These are phyloP conservation scores for Psophocarpus tetragonolobus DNA, from an alignment of 306 rosid species.

Conservation along the genomic window DNA sequence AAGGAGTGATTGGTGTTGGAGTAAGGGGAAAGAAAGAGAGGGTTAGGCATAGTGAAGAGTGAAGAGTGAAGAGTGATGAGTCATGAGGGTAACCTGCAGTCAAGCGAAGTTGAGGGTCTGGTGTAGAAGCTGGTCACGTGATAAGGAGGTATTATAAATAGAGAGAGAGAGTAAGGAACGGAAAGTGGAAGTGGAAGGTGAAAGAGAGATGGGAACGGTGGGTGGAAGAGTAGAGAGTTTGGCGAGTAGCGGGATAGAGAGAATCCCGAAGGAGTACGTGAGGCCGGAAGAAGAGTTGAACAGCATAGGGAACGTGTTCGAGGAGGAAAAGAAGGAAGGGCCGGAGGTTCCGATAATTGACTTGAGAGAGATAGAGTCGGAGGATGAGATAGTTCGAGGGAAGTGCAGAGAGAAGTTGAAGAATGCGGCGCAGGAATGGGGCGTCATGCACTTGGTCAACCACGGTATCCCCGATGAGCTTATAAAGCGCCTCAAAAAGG, in stretches of 20 bases:
- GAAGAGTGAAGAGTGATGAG: too few relatives aligned
- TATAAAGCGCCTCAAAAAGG: conserved; percentile 44
- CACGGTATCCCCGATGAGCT: conserved; percentile 73
- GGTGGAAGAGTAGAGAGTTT: conserved; percentile 70
- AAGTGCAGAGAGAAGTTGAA: conserved; percentile 56
- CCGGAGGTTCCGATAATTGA: conserved; percentile 78
- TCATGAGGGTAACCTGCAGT: too few relatives aligned
- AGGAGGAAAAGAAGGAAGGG: conserved; percentile 65
- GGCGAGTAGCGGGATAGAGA: conserved; percentile 55
- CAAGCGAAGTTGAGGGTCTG: too few relatives aligned
- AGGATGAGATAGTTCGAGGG: conserved; percentile 43
- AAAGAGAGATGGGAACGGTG: conserved; percentile 18
- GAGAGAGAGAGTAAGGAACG: too few relatives aligned
- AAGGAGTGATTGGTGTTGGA: too few relatives aligned
- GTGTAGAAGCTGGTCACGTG: too few relatives aligned
- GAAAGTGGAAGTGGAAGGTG: background rate
- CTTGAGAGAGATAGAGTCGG: conserved; percentile 51
- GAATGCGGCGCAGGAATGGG: conserved; percentile 82
- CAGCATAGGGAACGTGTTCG: conserved; percentile 64
- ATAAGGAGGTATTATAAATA: too few relatives aligned
- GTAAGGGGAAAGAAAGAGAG: too few relatives aligned
- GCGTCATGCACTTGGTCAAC: conserved; percentile 81
- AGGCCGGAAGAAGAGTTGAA: conserved; percentile 68
- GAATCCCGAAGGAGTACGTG: conserved; percentile 77
- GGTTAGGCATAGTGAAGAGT: too few relatives aligned